Base-by-base conservation (phyloP, 164 flowering plant species). In the Annona cherimola region DNA sequence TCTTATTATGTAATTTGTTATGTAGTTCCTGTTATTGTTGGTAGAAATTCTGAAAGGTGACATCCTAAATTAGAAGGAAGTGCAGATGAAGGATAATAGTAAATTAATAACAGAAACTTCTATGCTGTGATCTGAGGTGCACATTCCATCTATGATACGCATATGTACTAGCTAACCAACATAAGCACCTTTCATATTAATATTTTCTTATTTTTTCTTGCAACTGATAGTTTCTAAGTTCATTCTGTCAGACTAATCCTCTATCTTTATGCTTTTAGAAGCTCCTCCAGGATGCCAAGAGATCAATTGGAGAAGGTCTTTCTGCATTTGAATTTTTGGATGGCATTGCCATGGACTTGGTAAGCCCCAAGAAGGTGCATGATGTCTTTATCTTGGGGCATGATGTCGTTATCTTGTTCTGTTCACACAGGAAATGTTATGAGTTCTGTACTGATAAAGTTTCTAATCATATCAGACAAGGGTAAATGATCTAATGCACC, bases 251-350 rank as follows among this genome's bases (percentile, higher is more conserved):
- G 18, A 20, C 63, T 40, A 66, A 41, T 65, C n/a, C 4, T 6
- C 66, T 20, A 55, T 11, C 18, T 43, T 42, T n/a, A 39, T 70
- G 62, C 62, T 42, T 19, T 63, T 86, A 93, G 98, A 91, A 84
- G 81, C 90, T 95, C 77, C 84, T 95, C 26, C n/a, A 70, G 67
- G 95, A 93, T 86, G 97, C 99, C 66, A 93, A 86, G 78, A 85
- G 86, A 78, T 90, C 83, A 81, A 98, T 95, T 78, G 98, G 99
- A 63, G 96, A 91, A 75, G 80, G 93, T 82, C 87, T 95, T 59
- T 95, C 99, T 71, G 99, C 98, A 63, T 93, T 93, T 83, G 99
- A 95, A 72, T 95, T 93, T 83, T 79, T 95, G 84, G 99, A 95
- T 79, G 69, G 67, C 71, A 71, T 80, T 67, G 79, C 96, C 66